Conservation (phyloP, 345 rosid genomes). For the Capsella bursapastoris region DNA sequence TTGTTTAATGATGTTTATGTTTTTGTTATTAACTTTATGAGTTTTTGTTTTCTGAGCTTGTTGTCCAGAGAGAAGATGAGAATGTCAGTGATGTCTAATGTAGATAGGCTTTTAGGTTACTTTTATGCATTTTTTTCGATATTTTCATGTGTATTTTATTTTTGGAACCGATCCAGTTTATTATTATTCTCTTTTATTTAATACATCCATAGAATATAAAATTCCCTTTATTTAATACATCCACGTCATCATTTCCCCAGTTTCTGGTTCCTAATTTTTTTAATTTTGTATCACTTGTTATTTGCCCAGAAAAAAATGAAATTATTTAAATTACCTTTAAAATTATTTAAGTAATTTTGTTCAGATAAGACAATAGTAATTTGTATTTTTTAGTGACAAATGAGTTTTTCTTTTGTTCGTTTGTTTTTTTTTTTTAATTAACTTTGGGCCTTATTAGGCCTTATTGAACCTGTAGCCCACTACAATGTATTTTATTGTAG, state of each 20-base stretch:
- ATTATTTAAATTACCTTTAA: background rate
- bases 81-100: constrained; percentile 56
- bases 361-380: background rate
- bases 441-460: background rate
- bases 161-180: constrained; percentile 30
- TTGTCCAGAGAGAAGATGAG: constrained; percentile 48
- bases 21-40: constrained; percentile 26
- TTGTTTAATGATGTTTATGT: background rate
- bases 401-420: background rate
- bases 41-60: constrained; percentile 30
- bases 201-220: too few species aligned
- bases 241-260: constrained; percentile 29
- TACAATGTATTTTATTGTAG: background rate
- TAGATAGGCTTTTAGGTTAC: constrained; percentile 44
- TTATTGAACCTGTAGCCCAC: background rate
- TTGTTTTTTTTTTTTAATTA: background rate
- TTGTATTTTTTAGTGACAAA: background rate
- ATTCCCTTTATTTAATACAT: too few species aligned
- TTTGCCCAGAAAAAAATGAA: background rate
- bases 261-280: constrained; percentile 35
- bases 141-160: constrained; percentile 30
- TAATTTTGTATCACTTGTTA: background rate
- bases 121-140: constrained; percentile 41
- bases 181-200: constrained; percentile 29
- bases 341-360: background rate